phyloP scores from a whole-genome alignment of 116 monocot species.

The Zostera marina region DNA sequence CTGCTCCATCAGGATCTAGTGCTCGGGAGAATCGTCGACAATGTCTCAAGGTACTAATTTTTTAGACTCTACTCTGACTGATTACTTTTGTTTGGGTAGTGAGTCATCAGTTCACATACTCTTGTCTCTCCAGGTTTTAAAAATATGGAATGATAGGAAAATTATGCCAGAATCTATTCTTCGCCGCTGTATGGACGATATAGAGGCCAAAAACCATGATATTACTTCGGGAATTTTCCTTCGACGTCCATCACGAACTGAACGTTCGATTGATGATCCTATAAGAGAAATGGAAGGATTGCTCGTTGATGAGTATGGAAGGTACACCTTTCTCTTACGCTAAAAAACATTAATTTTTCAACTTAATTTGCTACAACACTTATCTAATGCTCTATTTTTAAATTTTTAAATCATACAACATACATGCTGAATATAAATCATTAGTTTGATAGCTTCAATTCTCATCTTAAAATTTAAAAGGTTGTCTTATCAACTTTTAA shows the following conservation, averaged over 20 bases:
- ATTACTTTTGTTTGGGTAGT: not conserved
- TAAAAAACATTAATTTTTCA: not conserved
- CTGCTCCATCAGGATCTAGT: conserved; percentile 68
- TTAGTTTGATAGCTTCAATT: no score
- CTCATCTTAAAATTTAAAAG: no score
- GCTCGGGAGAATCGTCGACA: conserved; percentile 91
- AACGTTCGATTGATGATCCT: conserved; percentile 89
- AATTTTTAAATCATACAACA: no score
- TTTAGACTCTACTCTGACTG: not conserved
- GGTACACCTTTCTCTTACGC: conserved; percentile 19
- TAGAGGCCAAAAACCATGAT: conserved; percentile 68
- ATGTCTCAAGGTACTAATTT: conserved; percentile 62
- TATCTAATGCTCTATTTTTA: not conserved
- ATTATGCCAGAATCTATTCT: conserved; percentile 75
- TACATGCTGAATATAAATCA: no score
- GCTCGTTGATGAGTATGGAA: conserved; percentile 97
- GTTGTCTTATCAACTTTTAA: no score
- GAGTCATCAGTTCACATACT: not conserved
- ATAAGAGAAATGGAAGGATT: conserved; percentile 95
- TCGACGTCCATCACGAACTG: conserved; percentile 74
- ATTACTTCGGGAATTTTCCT: conserved; percentile 28
- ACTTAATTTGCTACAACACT: not conserved
- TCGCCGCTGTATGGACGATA: conserved; percentile 59
- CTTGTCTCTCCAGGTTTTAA: conserved; percentile 48
- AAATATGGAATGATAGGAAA: conserved; percentile 83